Evolutionary conservation across 2,329 filamentous ascomycete species (phyloP).

Genomic region (Teratosphaeria epicoccoides): DNA sequence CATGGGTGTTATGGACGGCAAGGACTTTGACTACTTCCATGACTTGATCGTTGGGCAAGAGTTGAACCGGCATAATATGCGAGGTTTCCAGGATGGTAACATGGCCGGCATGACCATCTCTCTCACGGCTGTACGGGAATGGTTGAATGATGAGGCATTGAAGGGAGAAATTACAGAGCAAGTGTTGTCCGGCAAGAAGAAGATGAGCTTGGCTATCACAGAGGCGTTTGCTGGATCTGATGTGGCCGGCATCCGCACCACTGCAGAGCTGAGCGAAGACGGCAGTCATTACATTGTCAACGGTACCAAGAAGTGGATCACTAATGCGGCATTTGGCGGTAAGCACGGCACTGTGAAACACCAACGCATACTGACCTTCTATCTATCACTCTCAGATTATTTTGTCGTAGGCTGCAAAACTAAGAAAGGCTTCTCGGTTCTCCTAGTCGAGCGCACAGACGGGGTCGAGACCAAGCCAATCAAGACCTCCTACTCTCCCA

Average conservation of each 20-base stretch:
- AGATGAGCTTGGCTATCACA: constrained; percentile 78
- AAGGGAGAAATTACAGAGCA: constrained; percentile 59
- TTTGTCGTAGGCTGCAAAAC: constrained; percentile 74
- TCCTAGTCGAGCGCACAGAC: constrained; percentile 63
- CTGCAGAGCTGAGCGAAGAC: constrained; percentile 63
- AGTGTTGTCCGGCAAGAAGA: constrained; percentile 70
- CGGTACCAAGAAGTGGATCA: constrained; percentile 65
- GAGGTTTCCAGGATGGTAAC: constrained; percentile 80
- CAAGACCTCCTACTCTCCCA: constrained; percentile 70
- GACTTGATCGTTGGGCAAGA: constrained; percentile 70
- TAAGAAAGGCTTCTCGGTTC: constrained; percentile 65
- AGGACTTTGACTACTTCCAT: constrained; percentile 82
- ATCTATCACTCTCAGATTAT: constrained; percentile 70
- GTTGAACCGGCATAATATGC: constrained; percentile 57
- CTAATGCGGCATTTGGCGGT: neutral
- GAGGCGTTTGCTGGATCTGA: constrained; percentile 81
- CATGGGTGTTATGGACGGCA: constrained; percentile 58
- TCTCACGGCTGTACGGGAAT: constrained; percentile 70
- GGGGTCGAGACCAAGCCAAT: constrained; percentile 67
- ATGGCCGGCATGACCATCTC: constrained; percentile 80
- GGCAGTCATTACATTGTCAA: constrained; percentile 62
- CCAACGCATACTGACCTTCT: constrained; percentile 40
- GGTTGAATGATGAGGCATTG: constrained; percentile 56
- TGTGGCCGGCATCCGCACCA: constrained; percentile 69
- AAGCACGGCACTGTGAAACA: neutral